phyloP scores from a whole-genome alignment of 306 rosid genomes.

The Lathyrus aphaca region DNA sequence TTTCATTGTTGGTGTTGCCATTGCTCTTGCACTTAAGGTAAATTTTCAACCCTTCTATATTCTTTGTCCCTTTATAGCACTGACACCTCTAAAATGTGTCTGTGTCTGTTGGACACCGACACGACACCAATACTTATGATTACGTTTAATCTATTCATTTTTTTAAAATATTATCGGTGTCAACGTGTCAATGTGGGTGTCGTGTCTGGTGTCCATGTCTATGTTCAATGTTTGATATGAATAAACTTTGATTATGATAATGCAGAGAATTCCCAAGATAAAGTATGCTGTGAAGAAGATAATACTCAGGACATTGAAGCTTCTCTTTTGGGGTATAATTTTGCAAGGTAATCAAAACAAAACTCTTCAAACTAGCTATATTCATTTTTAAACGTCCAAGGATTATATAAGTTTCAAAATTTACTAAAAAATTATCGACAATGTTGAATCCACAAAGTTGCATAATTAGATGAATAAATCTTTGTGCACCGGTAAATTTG shows the following conservation, averaged over 20 bases:
- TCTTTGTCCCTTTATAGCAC: too few relatives aligned
- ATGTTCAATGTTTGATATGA: not conserved
- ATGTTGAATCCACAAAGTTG: not conserved
- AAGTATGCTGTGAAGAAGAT: constrained; percentile 60
- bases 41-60: not conserved
- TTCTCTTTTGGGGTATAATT: constrained; percentile 84
- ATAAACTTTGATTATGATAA: constrained; percentile 17
- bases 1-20: constrained; percentile 88
- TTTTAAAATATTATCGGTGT: too few relatives aligned
- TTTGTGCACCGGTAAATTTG: not conserved
- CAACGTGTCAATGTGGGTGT: too few relatives aligned
- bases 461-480: not conserved
- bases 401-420: not conserved
- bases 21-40: constrained; percentile 91
- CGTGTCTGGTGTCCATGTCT: not conserved
- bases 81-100: too few relatives aligned
- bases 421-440: not conserved
- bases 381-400: too few relatives aligned
- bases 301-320: constrained; percentile 70
- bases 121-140: too few relatives aligned
- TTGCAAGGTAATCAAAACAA: constrained; percentile 64
- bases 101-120: too few relatives aligned
- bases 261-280: constrained; percentile 63
- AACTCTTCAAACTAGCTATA: not conserved
- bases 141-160: too few relatives aligned